A percentile compares a stretch with the other conserved stretches of the same genome.
These are phyloP conservation scores for Fusarium longipes DNA, from an alignment of 2,329 filamentous ascomycete genomes.

Conservation along the genomic window DNA sequence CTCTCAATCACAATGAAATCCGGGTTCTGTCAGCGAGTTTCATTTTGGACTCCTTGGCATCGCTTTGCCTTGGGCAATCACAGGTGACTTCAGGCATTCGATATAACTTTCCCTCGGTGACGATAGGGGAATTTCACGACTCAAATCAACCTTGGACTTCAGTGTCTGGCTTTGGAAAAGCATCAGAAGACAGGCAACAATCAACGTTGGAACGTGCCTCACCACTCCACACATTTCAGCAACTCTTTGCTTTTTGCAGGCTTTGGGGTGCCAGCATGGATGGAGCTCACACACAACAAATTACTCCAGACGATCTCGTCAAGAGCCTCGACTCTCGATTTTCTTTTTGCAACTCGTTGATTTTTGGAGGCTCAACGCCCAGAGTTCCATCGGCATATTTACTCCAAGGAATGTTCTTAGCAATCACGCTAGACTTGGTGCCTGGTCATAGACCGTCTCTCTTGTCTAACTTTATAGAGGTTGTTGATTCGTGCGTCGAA, in stretches of 20 bases:
- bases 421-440: slow-evolving; percentile 51
- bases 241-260: slow-evolving; percentile 54
- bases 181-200: slow-evolving; percentile 1
- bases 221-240: slow-evolving; percentile 56
- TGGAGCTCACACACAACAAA: slow-evolving; percentile 21
- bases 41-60: slow-evolving; percentile 69
- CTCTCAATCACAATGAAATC: slow-evolving; percentile 27
- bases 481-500: slow-evolving; percentile 49
- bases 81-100: slow-evolving; percentile 39
- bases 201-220: slow-evolving; percentile 42
- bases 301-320: slow-evolving; percentile 48
- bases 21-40: slow-evolving; percentile 65
- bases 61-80: slow-evolving; percentile 59
- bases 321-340: slow-evolving; percentile 51
- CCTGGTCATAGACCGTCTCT: slow-evolving; percentile 51
- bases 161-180: slow-evolving; percentile 35
- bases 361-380: slow-evolving; percentile 51
- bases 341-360: slow-evolving; percentile 54
- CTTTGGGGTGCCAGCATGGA: slow-evolving; percentile 48
- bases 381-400: slow-evolving; percentile 52
- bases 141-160: slow-evolving; percentile 39
- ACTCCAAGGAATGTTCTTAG: slow-evolving; percentile 53
- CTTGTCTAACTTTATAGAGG: slow-evolving; percentile 52
- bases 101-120: slow-evolving; percentile 32
- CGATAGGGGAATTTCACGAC: slow-evolving; percentile 18